phyloP scores from a whole-genome alignment of 352 stramenopile species.

The Pythium monospermum region DNA sequence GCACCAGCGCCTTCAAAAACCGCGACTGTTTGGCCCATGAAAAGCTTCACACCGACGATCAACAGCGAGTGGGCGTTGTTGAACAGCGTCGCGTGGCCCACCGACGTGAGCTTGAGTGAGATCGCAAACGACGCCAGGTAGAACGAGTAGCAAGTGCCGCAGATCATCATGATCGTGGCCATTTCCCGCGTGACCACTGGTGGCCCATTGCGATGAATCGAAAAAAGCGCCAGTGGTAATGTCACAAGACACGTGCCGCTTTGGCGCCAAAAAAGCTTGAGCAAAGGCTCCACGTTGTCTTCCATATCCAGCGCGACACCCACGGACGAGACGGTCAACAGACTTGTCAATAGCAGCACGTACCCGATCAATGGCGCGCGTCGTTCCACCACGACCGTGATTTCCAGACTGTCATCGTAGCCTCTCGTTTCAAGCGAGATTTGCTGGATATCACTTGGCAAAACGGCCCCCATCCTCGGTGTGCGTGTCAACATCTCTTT shows the following conservation, averaged over 20 bases:
- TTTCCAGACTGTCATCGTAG: slow-evolving; percentile 63
- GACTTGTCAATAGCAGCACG: slow-evolving; percentile 48
- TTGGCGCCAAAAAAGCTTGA: slow-evolving; percentile 88
- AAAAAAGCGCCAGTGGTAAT: slow-evolving; percentile 36
- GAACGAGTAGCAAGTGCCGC: slow-evolving; percentile 61
- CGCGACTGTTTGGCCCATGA: slow-evolving; percentile 48
- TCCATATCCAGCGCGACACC: slow-evolving; percentile 72
- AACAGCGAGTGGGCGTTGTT: slow-evolving; percentile 81
- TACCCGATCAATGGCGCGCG: slow-evolving; percentile 68
- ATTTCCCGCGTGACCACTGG: slow-evolving; percentile 30
- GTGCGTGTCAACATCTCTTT: slow-evolving; percentile 26
- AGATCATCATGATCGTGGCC: slow-evolving; percentile 35
- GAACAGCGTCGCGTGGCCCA: slow-evolving; percentile 79
- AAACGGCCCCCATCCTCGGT: slow-evolving; percentile 34
- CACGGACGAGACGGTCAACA: slow-evolving; percentile 76
- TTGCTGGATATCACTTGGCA: slow-evolving; percentile 67
- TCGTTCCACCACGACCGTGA: slow-evolving; percentile 66
- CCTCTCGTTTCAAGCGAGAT: slow-evolving; percentile 69
- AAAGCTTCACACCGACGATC: slow-evolving; percentile 69
- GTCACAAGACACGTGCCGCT: slow-evolving; percentile 58
- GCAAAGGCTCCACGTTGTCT: slow-evolving; percentile 48
- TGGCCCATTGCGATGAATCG: slow-evolving; percentile 31
- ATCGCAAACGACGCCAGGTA: slow-evolving; percentile 70
- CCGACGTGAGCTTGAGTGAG: slow-evolving; percentile 62
- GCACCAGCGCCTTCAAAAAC: slow-evolving; percentile 61